Conservation (phyloP, 2,329 filamentous ascomycete genomes). For the Rutstroemia sp. region DNA sequence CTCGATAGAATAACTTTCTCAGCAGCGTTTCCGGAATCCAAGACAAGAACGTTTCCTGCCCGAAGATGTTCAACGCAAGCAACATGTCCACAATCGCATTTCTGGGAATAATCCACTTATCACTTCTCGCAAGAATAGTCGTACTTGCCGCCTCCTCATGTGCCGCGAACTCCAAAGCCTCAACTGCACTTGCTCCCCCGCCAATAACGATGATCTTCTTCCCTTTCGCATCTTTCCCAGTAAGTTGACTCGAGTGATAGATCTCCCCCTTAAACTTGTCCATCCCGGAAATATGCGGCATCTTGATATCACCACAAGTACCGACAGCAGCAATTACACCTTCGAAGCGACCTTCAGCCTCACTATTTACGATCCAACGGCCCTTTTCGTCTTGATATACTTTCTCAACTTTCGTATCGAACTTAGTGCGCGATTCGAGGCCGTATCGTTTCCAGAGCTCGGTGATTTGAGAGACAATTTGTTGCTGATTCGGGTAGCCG, state of each 20-base stretch:
- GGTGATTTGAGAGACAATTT: slow-evolving; percentile 67
- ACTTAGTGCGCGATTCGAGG: slow-evolving; percentile 62
- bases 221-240: slow-evolving; percentile 62
- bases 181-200: slow-evolving; percentile 73
- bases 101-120: slow-evolving; percentile 83
- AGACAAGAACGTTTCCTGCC: slow-evolving; percentile 66
- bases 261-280: slow-evolving; percentile 65
- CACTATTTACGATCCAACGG: slow-evolving; percentile 71
- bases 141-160: slow-evolving; percentile 59
- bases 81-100: slow-evolving; percentile 69
- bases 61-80: slow-evolving; percentile 71
- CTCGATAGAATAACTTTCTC: slow-evolving; percentile 74
- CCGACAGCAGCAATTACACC: slow-evolving; percentile 73
- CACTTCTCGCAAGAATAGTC: slow-evolving; percentile 66
- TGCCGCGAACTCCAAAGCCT: slow-evolving; percentile 73
- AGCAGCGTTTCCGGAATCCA: slow-evolving; percentile 73
- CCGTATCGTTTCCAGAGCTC: slow-evolving; percentile 70
- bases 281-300: slow-evolving; percentile 63
- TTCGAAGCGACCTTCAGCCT: slow-evolving; percentile 65
- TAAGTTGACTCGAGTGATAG: slow-evolving; percentile 68
- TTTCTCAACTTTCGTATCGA: slow-evolving; percentile 61
- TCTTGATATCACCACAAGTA: slow-evolving; percentile 72
- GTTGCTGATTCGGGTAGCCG: slow-evolving; percentile 70
- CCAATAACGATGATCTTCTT: slow-evolving; percentile 74
- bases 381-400: slow-evolving; percentile 62